Evolutionary conservation across 2,329 filamentous ascomycete genomes (phyloP), one percentile per base, ranked within the genome.

Genomic region (Ophiostoma triangulosporum): DNA sequence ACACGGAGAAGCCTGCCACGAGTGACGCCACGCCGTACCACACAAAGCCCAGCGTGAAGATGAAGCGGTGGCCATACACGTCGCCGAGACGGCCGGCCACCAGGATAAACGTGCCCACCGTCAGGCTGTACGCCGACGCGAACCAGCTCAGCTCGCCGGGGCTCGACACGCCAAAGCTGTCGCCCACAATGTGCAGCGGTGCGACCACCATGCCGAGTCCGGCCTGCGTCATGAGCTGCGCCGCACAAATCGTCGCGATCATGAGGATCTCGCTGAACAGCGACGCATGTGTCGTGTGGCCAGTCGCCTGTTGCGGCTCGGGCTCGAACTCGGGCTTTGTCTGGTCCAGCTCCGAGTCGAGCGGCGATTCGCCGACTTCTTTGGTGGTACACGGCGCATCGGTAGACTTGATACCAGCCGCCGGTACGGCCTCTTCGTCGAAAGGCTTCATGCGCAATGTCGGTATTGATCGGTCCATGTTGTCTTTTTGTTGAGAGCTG

Each of bases 11-110:
- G 6, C 85, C 86, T n/a, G 76, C 77, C 50, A 87, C 68, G 53
- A 90, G 65, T 9, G 79, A 81, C 77, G 84, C 89, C 32, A 82
- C 57, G 4, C 78, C 65, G 48, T 86, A 75, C 86, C 85, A 85
- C 35, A 68, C 56, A 27, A 79, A 68, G 8, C 82, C 81, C 27
- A 62, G 65, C 2, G 82, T 67, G 58, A 83, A 84, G 56, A 84
- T 70, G 14, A 69, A 61, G 54, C 75, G 78, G 1, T 77, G 78
- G 49, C 81, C 81, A 60, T 79, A 77, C 62, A 78, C 77, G 62
- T 84, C 80, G 48, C 74, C 74, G 2, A 80, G 60, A 3, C 77
- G 74, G 0, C 84, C 83, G 54, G 74, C 74, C 0, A 83, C 72
- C 55, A 86, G 79, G 1, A 88, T 73, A 1, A 81, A 69, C 1